A percentile compares a stretch with the other conserved stretches of the same genome.
phyloP scores from a whole-genome alignment of 176 grass and related monocot genomes.

The Eragrostis nindensis region DNA sequence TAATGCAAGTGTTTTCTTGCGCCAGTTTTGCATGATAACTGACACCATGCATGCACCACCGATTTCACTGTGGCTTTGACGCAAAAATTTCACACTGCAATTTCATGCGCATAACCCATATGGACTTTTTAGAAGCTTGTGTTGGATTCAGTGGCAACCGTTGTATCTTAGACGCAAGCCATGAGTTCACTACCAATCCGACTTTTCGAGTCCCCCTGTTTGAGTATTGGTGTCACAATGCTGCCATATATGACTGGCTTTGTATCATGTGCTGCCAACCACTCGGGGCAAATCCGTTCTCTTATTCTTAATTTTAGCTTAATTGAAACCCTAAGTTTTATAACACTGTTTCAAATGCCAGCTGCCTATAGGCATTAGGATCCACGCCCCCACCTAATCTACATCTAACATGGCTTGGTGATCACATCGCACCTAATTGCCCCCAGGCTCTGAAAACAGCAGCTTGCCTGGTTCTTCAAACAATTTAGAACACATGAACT shows the following conservation, averaged over 20 bases:
- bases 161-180: neutral
- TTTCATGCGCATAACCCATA: conserved; percentile 4
- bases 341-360: neutral
- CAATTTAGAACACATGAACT: neutral
- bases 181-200: neutral
- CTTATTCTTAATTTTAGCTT: neutral
- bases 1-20: conserved; percentile 10
- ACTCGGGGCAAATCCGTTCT: neutral
- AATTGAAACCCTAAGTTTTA: neutral
- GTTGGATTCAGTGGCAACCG: neutral
- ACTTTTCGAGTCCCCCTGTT: neutral
- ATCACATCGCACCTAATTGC: neutral
- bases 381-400: neutral
- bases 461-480: neutral
- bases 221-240: neutral
- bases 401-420: neutral
- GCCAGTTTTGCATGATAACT: neutral
- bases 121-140: neutral
- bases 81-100: neutral
- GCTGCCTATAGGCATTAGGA: neutral
- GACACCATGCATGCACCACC: neutral
- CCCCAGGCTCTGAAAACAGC: neutral
- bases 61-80: too few species aligned
- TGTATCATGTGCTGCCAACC: conserved; percentile 7
- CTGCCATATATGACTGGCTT: neutral